Evolutionary conservation across 352 stramenopile genomes (phyloP).

Genomic region (Pythium dissimile): DNA sequence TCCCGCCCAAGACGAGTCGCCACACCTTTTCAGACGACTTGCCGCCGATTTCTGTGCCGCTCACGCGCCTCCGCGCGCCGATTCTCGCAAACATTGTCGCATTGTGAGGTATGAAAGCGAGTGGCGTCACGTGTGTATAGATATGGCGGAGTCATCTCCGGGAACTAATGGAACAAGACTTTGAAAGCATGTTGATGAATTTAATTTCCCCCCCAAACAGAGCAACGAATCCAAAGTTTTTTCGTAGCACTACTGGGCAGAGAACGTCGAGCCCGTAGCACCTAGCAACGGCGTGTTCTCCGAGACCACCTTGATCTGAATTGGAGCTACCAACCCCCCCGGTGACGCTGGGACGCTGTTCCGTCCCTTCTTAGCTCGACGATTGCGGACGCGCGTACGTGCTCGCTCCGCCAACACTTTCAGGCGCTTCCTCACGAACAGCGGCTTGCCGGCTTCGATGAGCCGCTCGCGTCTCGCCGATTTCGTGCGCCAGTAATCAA

Average conservation of each 20-base stretch:
- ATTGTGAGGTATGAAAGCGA: constrained; percentile 19
- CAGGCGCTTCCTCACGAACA: constrained; percentile 30
- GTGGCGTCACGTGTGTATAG: constrained; percentile 1
- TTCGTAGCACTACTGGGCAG: constrained; percentile 1
- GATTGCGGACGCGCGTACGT: constrained; percentile 37
- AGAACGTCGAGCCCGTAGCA: neutral
- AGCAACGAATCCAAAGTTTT: too few relatives aligned
- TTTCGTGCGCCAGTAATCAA: constrained; percentile 54
- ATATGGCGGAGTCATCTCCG: neutral
- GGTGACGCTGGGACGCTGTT: neutral
- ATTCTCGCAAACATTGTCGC: constrained; percentile 33
- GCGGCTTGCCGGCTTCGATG: constrained; percentile 21
- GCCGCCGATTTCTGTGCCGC: constrained; percentile 75
- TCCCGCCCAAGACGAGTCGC: constrained; percentile 84
- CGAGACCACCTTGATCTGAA: constrained; percentile 47
- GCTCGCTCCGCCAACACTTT: constrained; percentile 52
- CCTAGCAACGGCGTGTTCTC: constrained; percentile 47
- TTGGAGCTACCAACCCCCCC: constrained; percentile 25
- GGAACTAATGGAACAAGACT: neutral
- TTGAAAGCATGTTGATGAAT: too few relatives aligned
- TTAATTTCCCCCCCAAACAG: too few relatives aligned
- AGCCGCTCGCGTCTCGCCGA: constrained; percentile 27
- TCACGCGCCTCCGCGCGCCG: constrained; percentile 51
- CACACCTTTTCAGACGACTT: constrained; percentile 84
- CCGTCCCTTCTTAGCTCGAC: constrained; percentile 36